Evolutionary conservation across 73 alveolate species (phyloP).

Genomic region (Breviolum minutum): DNA sequence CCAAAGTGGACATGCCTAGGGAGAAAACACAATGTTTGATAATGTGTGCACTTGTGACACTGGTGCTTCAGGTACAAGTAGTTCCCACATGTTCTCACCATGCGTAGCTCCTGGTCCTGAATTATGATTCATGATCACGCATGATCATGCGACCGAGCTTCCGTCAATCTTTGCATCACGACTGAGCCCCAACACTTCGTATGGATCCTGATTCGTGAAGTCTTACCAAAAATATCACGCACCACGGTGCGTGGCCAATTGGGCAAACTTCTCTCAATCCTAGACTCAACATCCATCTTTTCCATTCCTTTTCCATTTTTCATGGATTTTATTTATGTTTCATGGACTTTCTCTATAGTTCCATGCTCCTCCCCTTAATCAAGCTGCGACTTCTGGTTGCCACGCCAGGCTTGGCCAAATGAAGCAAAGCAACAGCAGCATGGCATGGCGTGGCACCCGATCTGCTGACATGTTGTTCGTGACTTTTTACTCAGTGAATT

Average conservation of each 20-base stretch:
- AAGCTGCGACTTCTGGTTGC: slow-evolving; percentile 18
- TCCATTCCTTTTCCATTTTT: too few species aligned
- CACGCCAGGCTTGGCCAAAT: neutral
- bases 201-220: slow-evolving; percentile 42
- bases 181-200: slow-evolving; percentile 33
- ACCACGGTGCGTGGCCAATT: too few species aligned
- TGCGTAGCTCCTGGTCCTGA: too few species aligned
- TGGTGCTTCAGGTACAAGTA: too few species aligned
- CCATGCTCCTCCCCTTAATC: neutral
- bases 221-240: too few species aligned
- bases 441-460: neutral
- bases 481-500: too few species aligned
- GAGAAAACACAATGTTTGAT: neutral
- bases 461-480: too few species aligned
- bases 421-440: neutral
- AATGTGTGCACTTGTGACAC: neutral
- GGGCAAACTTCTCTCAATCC: too few species aligned
- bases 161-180: slow-evolving; percentile 33
- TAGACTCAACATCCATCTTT: too few species aligned
- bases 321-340: too few species aligned
- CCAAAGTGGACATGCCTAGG: neutral
- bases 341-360: neutral
- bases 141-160: neutral
- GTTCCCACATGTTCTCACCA: too few species aligned
- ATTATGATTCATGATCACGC: too few species aligned